These are phyloP conservation scores for Parascedosporium putredinis DNA, from an alignment of 2,329 filamentous ascomycete genomes.

Conservation along the genomic window DNA sequence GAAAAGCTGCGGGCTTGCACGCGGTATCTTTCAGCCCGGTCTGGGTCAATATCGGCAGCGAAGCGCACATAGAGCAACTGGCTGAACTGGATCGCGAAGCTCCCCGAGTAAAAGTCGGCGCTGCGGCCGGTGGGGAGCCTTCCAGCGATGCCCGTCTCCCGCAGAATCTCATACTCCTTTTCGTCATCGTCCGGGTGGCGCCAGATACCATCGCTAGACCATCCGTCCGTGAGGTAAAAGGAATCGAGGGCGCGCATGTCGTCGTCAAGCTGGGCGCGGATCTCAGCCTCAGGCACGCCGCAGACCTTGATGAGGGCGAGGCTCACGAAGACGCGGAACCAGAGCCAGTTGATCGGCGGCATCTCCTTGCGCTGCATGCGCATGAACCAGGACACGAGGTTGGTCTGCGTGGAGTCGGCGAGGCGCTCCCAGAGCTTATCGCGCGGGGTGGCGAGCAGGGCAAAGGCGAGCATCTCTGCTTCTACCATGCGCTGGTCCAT, in stretches of 20 bases:
- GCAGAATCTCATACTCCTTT: constrained; percentile 10
- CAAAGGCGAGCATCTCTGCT: constrained; percentile 38
- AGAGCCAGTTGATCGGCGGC: constrained; percentile 39
- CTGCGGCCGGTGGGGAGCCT: constrained; percentile 20
- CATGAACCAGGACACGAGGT: constrained; percentile 30
- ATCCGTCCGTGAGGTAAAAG: constrained; percentile 34
- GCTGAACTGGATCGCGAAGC: constrained; percentile 42
- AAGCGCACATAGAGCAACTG: constrained; percentile 36
- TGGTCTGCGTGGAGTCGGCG: constrained; percentile 18
- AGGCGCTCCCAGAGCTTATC: constrained; percentile 22
- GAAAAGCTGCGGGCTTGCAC: constrained; percentile 30
- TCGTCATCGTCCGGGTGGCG: constrained; percentile 15
- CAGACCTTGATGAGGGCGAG: constrained; percentile 32
- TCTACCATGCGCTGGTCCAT: constrained; percentile 45
- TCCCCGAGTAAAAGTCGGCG: constrained; percentile 42
- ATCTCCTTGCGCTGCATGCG: constrained; percentile 33
- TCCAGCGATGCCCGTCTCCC: constrained; percentile 12
- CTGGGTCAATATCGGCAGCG: constrained; percentile 28
- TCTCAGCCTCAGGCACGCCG: constrained; percentile 22
- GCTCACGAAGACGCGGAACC: constrained; percentile 41
- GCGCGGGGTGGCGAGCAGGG: constrained; percentile 30
- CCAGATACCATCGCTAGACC: constrained; percentile 37
- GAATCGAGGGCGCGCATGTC: constrained; percentile 33
- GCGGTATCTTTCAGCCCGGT: constrained; percentile 25
- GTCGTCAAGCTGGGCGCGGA: constrained; percentile 25